Base-by-base conservation (phyloP, 306 rosid species). In the Fragaria iinumae region DNA sequence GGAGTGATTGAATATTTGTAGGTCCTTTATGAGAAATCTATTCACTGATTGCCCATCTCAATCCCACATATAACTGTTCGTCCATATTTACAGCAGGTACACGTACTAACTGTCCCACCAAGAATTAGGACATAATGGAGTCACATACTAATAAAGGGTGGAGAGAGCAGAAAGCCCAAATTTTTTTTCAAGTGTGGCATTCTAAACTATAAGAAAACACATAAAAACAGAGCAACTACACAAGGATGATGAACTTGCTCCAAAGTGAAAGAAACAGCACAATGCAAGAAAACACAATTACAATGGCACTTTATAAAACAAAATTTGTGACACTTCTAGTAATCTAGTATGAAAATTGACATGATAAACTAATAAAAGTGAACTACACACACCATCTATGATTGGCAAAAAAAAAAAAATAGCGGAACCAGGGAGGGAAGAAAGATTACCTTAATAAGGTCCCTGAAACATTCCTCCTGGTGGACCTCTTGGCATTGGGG, bases 61-160 rank as follows among this genome's bases (percentile, higher is more conserved):
- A 87, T 89, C 88, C 88, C 81, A 88, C 90, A 49, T 29, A 49
- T 84, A 70, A 74, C 71, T 90, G 52, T 92, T 56, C 60, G 93
- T 90, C 97, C 93, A 90, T 84, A 85, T 87, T 92, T 92, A 90
- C 93, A 84, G 95, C 87, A 87, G 90, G 89, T 62, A 79, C 97
- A 90, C 93, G 76, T 81, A 82, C 80, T 92, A 65, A 83, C 91
- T 69, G 91, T 21, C 89, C 97, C 76, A 73, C 91, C 97, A 92
- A 92, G 96, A 92, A 92, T 92, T 90, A 88, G 93, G 97, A 92
- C 93, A 87, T 75, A 16, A 21, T 21, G 63, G 23, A 20, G 60
- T 2, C 25, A 7, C 59, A 18, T 6, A 17, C 20, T 52, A 10
- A 52, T 20, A 14, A 1, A 49, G 7, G 21, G 12, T 6, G 53